A percentile compares a stretch with the other conserved stretches of the same genome.
Evolutionary conservation across 2,329 filamentous ascomycete species (phyloP).

Genomic region (Leptosphaerulina australis): DNA sequence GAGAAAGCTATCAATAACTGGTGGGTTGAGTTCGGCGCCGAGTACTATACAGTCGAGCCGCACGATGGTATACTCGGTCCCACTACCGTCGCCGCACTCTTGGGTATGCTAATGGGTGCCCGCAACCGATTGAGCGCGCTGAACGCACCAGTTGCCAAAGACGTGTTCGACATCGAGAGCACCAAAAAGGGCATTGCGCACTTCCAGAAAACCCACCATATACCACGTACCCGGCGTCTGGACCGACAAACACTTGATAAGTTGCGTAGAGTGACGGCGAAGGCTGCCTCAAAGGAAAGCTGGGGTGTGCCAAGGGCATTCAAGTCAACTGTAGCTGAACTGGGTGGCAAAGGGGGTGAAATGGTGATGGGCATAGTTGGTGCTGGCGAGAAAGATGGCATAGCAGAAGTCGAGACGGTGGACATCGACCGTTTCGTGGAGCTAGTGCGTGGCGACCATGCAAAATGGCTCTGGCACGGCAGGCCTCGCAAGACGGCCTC

Average conservation of each 20-base stretch:
- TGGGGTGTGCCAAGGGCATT: conserved; percentile 94
- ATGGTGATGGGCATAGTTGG: conserved; percentile 95
- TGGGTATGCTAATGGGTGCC: conserved; percentile 88
- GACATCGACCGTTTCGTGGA: conserved; percentile 85
- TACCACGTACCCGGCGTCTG: conserved; percentile 76
- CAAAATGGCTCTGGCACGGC: conserved; percentile 94
- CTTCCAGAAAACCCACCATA: conserved; percentile 88
- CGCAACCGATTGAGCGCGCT: conserved; percentile 86
- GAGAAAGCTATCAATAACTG: conserved; percentile 90
- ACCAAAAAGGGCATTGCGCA: conserved; percentile 84
- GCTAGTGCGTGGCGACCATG: conserved; percentile 77
- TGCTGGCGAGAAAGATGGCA: conserved; percentile 79
- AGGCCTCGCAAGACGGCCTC: conserved; percentile 71
- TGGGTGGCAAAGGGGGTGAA: conserved; percentile 91
- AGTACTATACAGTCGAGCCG: conserved; percentile 91
- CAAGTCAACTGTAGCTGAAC: conserved; percentile 91
- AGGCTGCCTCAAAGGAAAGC: conserved; percentile 84
- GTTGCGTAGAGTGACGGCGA: conserved; percentile 83
- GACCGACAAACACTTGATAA: conserved; percentile 83
- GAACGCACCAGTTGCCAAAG: conserved; percentile 84
- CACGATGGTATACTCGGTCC: conserved; percentile 91
- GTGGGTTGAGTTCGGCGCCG: conserved; percentile 93
- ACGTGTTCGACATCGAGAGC: conserved; percentile 83
- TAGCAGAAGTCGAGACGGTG: conserved; percentile 89
- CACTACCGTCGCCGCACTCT: conserved; percentile 83